Percentiles rank a stretch among this genome's conserved stretches.
phyloP scores from a whole-genome alignment of 2,329 filamentous ascomycete genomes.

The Stemphylium vesicarium region DNA sequence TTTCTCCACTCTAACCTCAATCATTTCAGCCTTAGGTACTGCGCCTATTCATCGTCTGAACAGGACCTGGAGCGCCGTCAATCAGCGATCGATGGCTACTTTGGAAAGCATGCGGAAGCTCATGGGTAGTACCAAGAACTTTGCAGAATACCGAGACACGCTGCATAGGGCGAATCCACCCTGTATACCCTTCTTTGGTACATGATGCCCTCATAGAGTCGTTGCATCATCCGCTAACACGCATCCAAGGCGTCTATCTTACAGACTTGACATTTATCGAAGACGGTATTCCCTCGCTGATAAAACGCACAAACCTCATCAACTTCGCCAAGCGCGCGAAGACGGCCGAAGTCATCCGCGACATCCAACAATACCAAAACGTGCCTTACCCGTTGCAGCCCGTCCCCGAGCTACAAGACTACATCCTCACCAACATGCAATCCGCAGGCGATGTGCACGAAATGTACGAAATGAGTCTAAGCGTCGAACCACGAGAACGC shows the following conservation, averaged over 20 bases:
- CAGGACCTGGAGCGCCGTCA: constrained; percentile 93
- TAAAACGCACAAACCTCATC: constrained; percentile 95
- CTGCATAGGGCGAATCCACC: constrained; percentile 92
- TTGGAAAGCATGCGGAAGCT: constrained; percentile 91
- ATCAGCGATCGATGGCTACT: constrained; percentile 77
- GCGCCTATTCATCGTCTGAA: constrained; percentile 93
- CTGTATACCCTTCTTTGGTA: constrained; percentile 98
- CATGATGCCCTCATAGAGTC: constrained; percentile 24
- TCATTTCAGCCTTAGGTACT: constrained; percentile 93
- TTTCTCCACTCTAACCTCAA: constrained; percentile 95
- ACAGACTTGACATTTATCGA: constrained; percentile 99
- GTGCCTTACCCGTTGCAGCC: constrained; percentile 92
- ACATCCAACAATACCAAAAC: constrained; percentile 98
- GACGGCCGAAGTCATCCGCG: constrained; percentile 96
- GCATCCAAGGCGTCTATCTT: constrained; percentile 78
- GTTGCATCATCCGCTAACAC: not conserved
- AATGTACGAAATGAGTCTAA: constrained; percentile 98
- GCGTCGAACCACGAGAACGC: constrained; percentile 90
- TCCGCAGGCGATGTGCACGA: constrained; percentile 95
- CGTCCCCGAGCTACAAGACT: constrained; percentile 92
- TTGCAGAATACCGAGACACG: constrained; percentile 92
- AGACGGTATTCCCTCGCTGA: constrained; percentile 93
- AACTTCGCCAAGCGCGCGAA: constrained; percentile 99
- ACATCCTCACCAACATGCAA: constrained; percentile 96
- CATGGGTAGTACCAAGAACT: constrained; percentile 98